Conservation (phyloP, 805 yeast genomes). For the Hanseniaspora meyeri region DNA sequence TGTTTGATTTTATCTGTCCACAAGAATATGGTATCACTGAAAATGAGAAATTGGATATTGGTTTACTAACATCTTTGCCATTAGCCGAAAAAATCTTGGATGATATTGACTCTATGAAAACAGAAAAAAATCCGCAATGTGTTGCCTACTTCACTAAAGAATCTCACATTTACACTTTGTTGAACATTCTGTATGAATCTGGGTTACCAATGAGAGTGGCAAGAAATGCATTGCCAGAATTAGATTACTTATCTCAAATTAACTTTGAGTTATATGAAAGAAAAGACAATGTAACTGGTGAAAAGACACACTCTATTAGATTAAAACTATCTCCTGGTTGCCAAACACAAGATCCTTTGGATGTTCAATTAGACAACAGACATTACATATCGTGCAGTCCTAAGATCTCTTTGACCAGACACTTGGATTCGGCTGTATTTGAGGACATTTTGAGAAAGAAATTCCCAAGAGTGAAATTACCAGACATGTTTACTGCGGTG, state of each 20-base stretch:
- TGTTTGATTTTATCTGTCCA: constrained; percentile 95
- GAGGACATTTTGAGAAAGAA: constrained; percentile 67
- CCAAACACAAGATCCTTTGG: constrained; percentile 94
- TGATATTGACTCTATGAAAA: constrained; percentile 70
- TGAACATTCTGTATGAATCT: constrained; percentile 83
- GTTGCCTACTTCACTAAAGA: constrained; percentile 92
- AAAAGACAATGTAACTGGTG: constrained; percentile 47
- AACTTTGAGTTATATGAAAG: constrained; percentile 85
- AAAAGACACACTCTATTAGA: constrained; percentile 78
- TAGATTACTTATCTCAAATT: constrained; percentile 89
- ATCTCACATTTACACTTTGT: constrained; percentile 84
- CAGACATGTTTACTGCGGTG: constrained; percentile 82
- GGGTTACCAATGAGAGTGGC: constrained; percentile 92
- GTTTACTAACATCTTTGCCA: constrained; percentile 85
- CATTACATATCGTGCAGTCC: constrained; percentile 96
- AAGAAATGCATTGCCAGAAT: constrained; percentile 88
- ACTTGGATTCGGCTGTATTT: constrained; percentile 82
- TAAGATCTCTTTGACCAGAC: constrained; percentile 77
- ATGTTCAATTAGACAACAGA: constrained; percentile 87
- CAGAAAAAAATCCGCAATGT: constrained; percentile 67
- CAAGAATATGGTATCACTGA: constrained; percentile 97
- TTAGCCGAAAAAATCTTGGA: constrained; percentile 73
- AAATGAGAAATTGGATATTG: constrained; percentile 90
- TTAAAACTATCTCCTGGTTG: constrained; percentile 95
- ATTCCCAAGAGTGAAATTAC: constrained; percentile 77